Evolutionary conservation across 2,329 filamentous ascomycete species (phyloP).

Genomic region (Chaetomium globosum): DNA sequence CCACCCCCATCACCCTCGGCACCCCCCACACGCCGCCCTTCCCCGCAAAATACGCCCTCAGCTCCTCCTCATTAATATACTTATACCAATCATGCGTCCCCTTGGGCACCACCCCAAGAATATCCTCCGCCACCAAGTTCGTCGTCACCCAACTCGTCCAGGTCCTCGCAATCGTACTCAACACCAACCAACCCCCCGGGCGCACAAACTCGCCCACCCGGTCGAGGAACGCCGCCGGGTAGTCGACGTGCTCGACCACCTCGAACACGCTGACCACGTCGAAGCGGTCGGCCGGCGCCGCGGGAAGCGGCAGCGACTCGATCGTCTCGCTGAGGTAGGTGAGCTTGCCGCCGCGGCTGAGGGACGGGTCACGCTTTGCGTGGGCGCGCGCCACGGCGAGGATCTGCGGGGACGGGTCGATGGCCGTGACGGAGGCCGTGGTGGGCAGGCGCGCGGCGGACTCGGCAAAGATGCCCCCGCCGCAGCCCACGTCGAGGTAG

Average conservation of each 20-base stretch:
- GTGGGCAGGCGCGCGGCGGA: slow-evolving; percentile 70
- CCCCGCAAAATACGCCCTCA: slow-evolving; percentile 60
- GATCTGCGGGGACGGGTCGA: slow-evolving; percentile 76
- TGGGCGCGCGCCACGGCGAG: slow-evolving; percentile 75
- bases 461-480: slow-evolving; percentile 95
- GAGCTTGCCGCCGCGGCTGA: slow-evolving; percentile 59
- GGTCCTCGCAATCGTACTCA: slow-evolving; percentile 89
- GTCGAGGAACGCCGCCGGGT: slow-evolving; percentile 73
- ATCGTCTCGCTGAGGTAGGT: slow-evolving; percentile 76
- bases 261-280: slow-evolving; percentile 90
- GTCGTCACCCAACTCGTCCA: slow-evolving; percentile 90
- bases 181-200: slow-evolving; percentile 89
- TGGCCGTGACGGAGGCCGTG: slow-evolving; percentile 68
- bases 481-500: slow-evolving; percentile 92
- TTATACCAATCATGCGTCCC: slow-evolving; percentile 97
- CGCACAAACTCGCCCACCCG: slow-evolving; percentile 73
- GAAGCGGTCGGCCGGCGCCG: slow-evolving; percentile 52
- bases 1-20: slow-evolving; percentile 71
- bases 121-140: slow-evolving; percentile 85
- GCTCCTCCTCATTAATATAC: slow-evolving; percentile 86
- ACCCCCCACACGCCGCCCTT: slow-evolving; percentile 55
- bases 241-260: slow-evolving; percentile 88
- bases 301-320: slow-evolving; percentile 63
- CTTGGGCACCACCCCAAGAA: slow-evolving; percentile 82
- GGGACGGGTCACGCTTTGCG: slow-evolving; percentile 70